Evolutionary conservation across 768 basidiomycete genomes (phyloP).

Genomic region (Hysterangium stoloniferum): DNA sequence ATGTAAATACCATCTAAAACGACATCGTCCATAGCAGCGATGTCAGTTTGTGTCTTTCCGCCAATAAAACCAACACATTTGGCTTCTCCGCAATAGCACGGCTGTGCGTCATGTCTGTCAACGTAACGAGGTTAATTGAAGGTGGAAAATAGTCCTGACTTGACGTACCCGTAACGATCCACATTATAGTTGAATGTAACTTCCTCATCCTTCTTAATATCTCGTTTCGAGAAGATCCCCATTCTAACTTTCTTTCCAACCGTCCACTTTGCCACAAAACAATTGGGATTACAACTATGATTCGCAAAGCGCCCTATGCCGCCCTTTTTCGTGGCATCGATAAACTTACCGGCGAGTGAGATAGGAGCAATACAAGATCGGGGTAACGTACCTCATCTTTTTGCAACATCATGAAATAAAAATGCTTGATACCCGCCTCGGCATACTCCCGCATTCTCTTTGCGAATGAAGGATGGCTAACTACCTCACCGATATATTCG

Average conservation of each 20-base stretch:
- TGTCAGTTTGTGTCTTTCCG: slow-evolving; percentile 96
- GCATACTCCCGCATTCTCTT: slow-evolving; percentile 94
- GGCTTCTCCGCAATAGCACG: slow-evolving; percentile 90
- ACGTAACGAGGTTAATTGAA: background rate
- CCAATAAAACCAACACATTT: slow-evolving; percentile 96
- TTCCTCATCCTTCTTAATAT: slow-evolving; percentile 74
- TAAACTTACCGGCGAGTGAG: slow-evolving; percentile 53
- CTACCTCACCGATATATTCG: slow-evolving; percentile 96
- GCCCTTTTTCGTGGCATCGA: slow-evolving; percentile 95
- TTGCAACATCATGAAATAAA: slow-evolving; percentile 99
- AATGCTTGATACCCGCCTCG: slow-evolving; percentile 88
- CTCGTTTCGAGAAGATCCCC: slow-evolving; percentile 93
- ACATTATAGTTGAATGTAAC: slow-evolving; percentile 99
- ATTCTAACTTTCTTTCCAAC: slow-evolving; percentile 83
- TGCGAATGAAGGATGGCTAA: slow-evolving; percentile 77
- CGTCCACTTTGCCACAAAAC: slow-evolving; percentile 98
- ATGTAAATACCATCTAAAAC: slow-evolving; percentile 72
- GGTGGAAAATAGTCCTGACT: background rate
- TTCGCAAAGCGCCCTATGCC: slow-evolving; percentile 97
- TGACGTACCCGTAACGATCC: slow-evolving; percentile 89
- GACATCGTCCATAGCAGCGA: slow-evolving; percentile 89
- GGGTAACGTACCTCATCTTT: slow-evolving; percentile 74
- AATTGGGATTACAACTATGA: slow-evolving; percentile 96
- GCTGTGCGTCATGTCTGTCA: slow-evolving; percentile 83
- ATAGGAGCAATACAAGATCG: background rate